Percentiles rank a stretch among this genome's conserved stretches.
phyloP scores from a whole-genome alignment of 768 basidiomycete species.

The Agrocybe praecox region DNA sequence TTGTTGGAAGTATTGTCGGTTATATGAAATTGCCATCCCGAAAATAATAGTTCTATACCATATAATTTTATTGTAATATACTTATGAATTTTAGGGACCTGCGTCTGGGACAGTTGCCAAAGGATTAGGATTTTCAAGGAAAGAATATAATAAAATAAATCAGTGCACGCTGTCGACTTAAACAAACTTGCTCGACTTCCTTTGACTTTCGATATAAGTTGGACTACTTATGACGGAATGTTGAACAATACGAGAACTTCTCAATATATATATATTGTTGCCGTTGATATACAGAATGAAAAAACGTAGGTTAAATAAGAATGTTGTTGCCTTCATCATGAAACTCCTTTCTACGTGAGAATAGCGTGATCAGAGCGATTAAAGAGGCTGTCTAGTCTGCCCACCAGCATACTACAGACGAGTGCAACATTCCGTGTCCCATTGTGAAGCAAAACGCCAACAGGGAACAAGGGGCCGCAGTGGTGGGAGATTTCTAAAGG shows the following conservation, averaged over 20 bases:
- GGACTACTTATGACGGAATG: no score
- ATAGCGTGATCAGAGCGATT: conserved; percentile 81
- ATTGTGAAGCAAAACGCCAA: conserved; percentile 65
- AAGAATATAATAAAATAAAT: no score
- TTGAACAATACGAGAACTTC: no score
- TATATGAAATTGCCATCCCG: neutral
- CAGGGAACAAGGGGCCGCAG: conserved; percentile 47
- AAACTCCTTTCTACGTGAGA: conserved; percentile 81
- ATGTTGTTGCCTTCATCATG: conserved; percentile 74
- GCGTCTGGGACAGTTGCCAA: no score
- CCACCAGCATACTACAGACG: conserved; percentile 36
- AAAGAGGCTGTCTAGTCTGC: conserved; percentile 64
- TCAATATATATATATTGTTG: no score
- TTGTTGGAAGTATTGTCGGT: conserved; percentile 9
- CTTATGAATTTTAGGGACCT: no score
- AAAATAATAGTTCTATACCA: neutral
- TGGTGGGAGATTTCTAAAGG: conserved; percentile 37
- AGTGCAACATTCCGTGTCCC: conserved; percentile 44
- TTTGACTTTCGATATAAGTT: no score
- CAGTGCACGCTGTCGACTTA: no score
- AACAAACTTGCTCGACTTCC: no score
- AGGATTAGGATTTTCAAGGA: no score
- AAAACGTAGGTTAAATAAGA: neutral
- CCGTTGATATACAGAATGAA: no score
- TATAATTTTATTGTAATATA: neutral